These are phyloP conservation scores for Artemisia annua DNA, from an alignment of 129 eudicot species.

Conservation along the genomic window DNA sequence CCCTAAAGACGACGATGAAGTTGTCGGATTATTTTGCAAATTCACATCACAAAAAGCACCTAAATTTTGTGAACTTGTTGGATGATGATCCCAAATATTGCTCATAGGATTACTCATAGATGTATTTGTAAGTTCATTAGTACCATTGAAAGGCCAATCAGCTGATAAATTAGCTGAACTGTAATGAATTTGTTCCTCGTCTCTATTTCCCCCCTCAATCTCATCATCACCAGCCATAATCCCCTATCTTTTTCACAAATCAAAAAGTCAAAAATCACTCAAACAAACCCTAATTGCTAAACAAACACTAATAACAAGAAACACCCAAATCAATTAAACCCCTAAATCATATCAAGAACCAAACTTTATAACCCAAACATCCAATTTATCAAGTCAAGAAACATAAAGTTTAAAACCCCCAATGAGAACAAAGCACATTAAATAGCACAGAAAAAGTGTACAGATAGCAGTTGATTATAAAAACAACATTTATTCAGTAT, in stretches of 20 bases:
- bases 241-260: background rate
- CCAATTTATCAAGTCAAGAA: slow-evolving; percentile 38
- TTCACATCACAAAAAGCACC: slow-evolving; percentile 51
- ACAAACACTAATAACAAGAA: slow-evolving; percentile 16
- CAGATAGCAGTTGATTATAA: slow-evolving; percentile 41
- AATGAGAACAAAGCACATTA: slow-evolving; percentile 52
- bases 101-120: slow-evolving; percentile 48
- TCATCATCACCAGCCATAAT: slow-evolving; percentile 43
- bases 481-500: slow-evolving; percentile 44
- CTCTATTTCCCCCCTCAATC: slow-evolving; percentile 51
- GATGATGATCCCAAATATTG: slow-evolving; percentile 59
- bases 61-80: slow-evolving; percentile 46
- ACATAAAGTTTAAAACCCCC: slow-evolving; percentile 32
- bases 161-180: slow-evolving; percentile 16
- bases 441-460: slow-evolving; percentile 39
- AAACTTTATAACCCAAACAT: slow-evolving; percentile 28
- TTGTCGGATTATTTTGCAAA: slow-evolving; percentile 48
- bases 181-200: slow-evolving; percentile 34
- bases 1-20: slow-evolving; percentile 47
- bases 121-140: slow-evolving; percentile 43
- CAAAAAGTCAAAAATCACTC: slow-evolving; percentile 24
- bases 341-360: slow-evolving; percentile 18
- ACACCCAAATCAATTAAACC: slow-evolving; percentile 12
- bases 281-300: slow-evolving; percentile 28
- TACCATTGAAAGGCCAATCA: slow-evolving; percentile 55